Base-by-base conservation (phyloP, 2,329 filamentous ascomycete species). In the Sporothrix phasma region DNA sequence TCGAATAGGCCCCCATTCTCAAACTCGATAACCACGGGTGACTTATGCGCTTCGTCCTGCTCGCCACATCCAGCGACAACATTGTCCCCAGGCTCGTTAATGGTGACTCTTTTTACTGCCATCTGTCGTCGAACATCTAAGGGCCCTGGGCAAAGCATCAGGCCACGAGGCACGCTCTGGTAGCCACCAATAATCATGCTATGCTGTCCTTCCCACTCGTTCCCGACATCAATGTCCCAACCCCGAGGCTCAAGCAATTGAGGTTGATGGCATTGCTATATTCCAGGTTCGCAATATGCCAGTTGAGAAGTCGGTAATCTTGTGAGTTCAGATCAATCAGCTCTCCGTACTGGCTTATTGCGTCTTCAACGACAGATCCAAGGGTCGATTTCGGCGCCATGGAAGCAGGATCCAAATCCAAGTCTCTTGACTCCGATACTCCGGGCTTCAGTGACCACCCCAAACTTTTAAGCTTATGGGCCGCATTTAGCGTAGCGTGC, bases 281-380 rank as follows among this genome's bases (percentile, higher is more conserved):
- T 75, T 99, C 94, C 15, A 99, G 81, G 72, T 99, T 99, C 68
- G 95, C 95, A 74, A 97, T 89, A 75, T 99, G 95, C 94, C 94
- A 99, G 72, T 97, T 99, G 71, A 97, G 82, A 17, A 99, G 80
- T 53, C 94, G 85, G 75, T 96, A 87, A 71, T 99, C 94, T 72
- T 91, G 89, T 1, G 92, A 84, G 15, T 86, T 90, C 61, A 99
- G 77, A 65, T 96, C 88, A 31, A 97, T 82, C 58, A 99, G 83
- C 37, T 83, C 80, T 71, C 89, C 88, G 73, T 96, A 99, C 73
- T 97, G 92, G 19, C 82, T 82, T 66, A 99, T 87, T n/a, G 92
- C 90, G 68, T 92, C 87, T 71, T 99, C 91, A 78, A 97, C 89
- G 2, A 95, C 89, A n/a, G 88, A 88, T 1, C 94, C 94, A 11